phyloP scores from a whole-genome alignment of 2,329 filamentous ascomycete species.

The Lecanoromycetidae sp. region DNA sequence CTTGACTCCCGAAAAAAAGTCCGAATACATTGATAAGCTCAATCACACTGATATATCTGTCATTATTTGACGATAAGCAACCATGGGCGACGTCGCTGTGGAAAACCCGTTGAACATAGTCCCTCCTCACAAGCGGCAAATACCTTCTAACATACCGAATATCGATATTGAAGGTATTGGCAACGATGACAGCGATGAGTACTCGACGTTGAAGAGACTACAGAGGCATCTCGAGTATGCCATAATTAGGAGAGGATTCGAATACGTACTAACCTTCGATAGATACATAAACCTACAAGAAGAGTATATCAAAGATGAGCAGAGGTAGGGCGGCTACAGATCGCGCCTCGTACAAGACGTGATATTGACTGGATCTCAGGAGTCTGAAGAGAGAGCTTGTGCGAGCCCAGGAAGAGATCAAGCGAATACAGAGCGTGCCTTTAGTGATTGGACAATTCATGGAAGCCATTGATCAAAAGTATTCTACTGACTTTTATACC shows the following conservation, averaged over 20 bases:
- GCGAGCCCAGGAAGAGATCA: constrained; percentile 96
- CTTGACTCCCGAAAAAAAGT: no score
- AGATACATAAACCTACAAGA: constrained; percentile 95
- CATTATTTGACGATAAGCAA: no score
- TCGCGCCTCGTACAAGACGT: neutral
- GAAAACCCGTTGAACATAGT: constrained; percentile 65
- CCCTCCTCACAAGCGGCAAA: constrained; percentile 68
- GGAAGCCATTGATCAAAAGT: constrained; percentile 99
- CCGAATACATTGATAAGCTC: no score
- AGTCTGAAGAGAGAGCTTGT: constrained; percentile 96
- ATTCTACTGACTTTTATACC: constrained; percentile 26
- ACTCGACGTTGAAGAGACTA: constrained; percentile 89
- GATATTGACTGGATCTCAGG: constrained; percentile 34
- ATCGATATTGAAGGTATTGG: constrained; percentile 81
- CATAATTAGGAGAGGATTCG: neutral
- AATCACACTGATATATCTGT: no score
- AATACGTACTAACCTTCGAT: constrained; percentile 13
- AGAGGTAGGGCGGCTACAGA: constrained; percentile 47
- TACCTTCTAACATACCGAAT: constrained; percentile 67
- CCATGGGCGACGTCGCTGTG: constrained; percentile 77
- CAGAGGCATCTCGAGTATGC: constrained; percentile 87
- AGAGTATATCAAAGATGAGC: constrained; percentile 99
- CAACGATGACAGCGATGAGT: constrained; percentile 78
- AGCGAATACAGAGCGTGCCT: constrained; percentile 96
- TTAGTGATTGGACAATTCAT: constrained; percentile 98